Base-by-base conservation (phyloP, 495 filamentous ascomycete species). In the Penicillium goetzii region DNA sequence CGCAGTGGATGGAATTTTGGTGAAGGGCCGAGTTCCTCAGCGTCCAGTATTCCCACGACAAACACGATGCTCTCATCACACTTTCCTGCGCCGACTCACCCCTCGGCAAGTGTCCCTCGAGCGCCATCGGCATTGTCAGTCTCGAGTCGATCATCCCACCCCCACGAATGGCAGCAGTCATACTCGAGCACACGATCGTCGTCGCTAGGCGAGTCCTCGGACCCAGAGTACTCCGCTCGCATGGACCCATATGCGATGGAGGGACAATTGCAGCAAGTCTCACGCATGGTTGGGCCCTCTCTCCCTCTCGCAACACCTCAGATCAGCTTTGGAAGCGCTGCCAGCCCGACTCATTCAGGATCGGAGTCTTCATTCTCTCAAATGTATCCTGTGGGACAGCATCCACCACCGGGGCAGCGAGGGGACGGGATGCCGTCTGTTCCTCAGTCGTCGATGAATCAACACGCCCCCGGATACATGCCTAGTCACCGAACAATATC, bases 171-270 rank as follows among this genome's bases (percentile, higher is more conserved):
- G 72, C 69, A 62, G 25, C 54, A 62, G 19, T 52, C 45, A 57
- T 70, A 68, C 26, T 30, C 51, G 4, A 59, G 51, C 26, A 63
- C 62, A n/a, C 63, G 69, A 14, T 70, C 71, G 12, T 57, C 63
- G 9, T 68, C 69, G 2, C 53, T 72, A 10, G 63, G 62, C 8
- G 69, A 62, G 25, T 19, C 65, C 12, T 67, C 69, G 1, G 59
- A 72, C 15, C 33, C 66, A 3, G 67, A 67, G 6, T 65, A 59
- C 2, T 58, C 63, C 2, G 41, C 23, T 47, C 67, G 55, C 11
- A 63, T 73, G 51, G 66, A 72, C 9, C 30, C 67, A 11, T 74
- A 70, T 17, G 43, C 55, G 38, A 60, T 66, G 49, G 70, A 64
- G n/a, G 55, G 58, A 32, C 69, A 61, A 45, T 34, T 67, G 17